A percentile compares a stretch with the other conserved stretches of the same genome.
Evolutionary conservation across 2,329 filamentous ascomycete genomes (phyloP).

Genomic region (Dothiorella sarmentorum): DNA sequence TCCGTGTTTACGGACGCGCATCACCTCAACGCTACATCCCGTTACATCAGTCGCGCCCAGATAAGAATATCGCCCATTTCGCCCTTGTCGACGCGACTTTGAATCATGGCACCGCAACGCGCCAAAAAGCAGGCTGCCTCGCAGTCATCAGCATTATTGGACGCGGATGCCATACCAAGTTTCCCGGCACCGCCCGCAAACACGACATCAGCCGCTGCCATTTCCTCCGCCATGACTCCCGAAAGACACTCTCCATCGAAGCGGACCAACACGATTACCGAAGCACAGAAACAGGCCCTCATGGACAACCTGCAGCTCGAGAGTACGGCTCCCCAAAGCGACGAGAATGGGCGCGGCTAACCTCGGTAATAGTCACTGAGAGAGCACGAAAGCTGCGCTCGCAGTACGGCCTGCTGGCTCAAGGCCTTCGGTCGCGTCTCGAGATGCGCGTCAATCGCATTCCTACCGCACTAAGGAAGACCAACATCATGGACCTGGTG

Average conservation of each 20-base stretch:
- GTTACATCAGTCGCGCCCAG: background rate
- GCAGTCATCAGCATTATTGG: background rate
- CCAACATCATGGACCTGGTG: constrained; percentile 78
- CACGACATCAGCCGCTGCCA: constrained; percentile 21
- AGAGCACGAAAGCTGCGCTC: constrained; percentile 82
- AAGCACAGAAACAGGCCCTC: constrained; percentile 74
- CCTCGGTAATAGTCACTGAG: constrained; percentile 65
- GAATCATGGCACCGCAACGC: constrained; percentile 11
- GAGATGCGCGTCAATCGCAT: constrained; percentile 94
- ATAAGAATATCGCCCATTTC: background rate
- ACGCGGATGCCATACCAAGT: background rate
- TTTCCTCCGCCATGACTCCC: constrained; percentile 21
- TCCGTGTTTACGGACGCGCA: constrained; percentile 16
- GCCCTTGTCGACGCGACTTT: background rate
- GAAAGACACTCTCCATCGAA: constrained; percentile 20
- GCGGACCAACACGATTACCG: constrained; percentile 29
- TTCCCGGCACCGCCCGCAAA: constrained; percentile 5
- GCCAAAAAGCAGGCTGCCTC: constrained; percentile 6
- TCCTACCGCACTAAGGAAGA: constrained; percentile 71
- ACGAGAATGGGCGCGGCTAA: background rate
- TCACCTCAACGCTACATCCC: background rate
- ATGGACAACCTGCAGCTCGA: constrained; percentile 89
- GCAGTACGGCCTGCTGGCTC: constrained; percentile 84
- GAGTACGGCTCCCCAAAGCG: constrained; percentile 50
- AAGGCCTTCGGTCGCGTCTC: constrained; percentile 78